These are phyloP conservation scores for Mucor circinelloides DNA, from an alignment of 371 early-diverging fungal genomes.

Conservation along the genomic window DNA sequence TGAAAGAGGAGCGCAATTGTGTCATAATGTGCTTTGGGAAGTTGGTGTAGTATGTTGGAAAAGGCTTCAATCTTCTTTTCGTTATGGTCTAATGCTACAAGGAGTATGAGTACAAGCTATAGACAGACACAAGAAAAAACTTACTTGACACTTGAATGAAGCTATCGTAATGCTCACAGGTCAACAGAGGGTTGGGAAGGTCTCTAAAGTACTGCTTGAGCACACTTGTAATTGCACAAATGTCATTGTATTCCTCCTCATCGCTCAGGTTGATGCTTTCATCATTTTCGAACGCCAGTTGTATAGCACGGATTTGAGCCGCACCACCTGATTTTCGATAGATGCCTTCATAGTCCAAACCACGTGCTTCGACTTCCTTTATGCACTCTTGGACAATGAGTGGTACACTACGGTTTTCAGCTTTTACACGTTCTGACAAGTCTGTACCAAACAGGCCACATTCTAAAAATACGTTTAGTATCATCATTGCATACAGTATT, in stretches of 20 bases:
- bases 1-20: slow-evolving; percentile 34
- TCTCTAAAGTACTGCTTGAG: slow-evolving; percentile 95
- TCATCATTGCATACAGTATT: background rate
- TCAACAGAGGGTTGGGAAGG: slow-evolving; percentile 90
- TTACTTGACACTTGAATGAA: slow-evolving; percentile 72
- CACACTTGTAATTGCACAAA: slow-evolving; percentile 85
- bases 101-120: background rate
- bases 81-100: slow-evolving; percentile 16
- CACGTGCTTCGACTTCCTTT: slow-evolving; percentile 75
- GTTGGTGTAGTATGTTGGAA: slow-evolving; percentile 15
- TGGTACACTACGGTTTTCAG: slow-evolving; percentile 59
- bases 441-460: slow-evolving; percentile 39
- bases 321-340: slow-evolving; percentile 93
- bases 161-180: slow-evolving; percentile 72
- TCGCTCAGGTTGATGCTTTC: slow-evolving; percentile 55
- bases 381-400: slow-evolving; percentile 78
- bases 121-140: slow-evolving; percentile 7
- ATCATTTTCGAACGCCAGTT: slow-evolving; percentile 55
- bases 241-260: slow-evolving; percentile 59
- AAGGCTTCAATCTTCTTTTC: slow-evolving; percentile 23
- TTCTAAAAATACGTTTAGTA: background rate
- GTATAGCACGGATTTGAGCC: slow-evolving; percentile 79
- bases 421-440: slow-evolving; percentile 26
- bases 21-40: slow-evolving; percentile 45
- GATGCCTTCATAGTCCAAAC: slow-evolving; percentile 86